A percentile compares a stretch with the other conserved stretches of the same genome.
These are phyloP conservation scores for Aureobasidium sp. DNA, from an alignment of 2,329 filamentous ascomycete species.

Conservation along the genomic window DNA sequence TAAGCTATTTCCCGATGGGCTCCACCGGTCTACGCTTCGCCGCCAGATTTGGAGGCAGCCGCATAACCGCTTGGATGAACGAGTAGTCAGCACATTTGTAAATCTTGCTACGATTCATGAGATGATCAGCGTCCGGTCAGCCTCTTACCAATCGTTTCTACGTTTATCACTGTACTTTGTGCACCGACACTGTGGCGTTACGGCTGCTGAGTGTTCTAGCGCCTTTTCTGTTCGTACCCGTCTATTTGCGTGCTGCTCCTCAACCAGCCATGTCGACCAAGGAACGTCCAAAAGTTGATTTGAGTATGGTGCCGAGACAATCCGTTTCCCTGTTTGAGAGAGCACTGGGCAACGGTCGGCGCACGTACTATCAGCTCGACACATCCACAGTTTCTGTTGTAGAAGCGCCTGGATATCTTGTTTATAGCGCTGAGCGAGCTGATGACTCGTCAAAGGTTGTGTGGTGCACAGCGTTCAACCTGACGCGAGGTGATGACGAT, in stretches of 20 bases:
- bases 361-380: background rate
- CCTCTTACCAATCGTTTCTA: conserved; percentile 11
- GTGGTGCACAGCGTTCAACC: background rate
- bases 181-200: conserved; percentile 5
- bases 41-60: conserved; percentile 74
- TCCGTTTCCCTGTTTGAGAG: conserved; percentile 9
- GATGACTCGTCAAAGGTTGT: background rate
- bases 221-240: background rate
- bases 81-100: conserved; percentile 42
- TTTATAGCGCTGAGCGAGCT: background rate
- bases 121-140: background rate
- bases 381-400: conserved; percentile 5
- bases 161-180: background rate
- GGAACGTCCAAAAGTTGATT: background rate
- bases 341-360: conserved; percentile 8
- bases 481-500: conserved; percentile 6
- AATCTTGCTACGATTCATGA: background rate
- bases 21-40: conserved; percentile 80
- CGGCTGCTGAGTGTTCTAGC: background rate
- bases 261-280: background rate
- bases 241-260: background rate
- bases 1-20: conserved; percentile 98
- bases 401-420: background rate
- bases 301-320: conserved; percentile 3
- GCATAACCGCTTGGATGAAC: conserved; percentile 82